These are phyloP conservation scores for Cardiospermum halicacabum DNA, from an alignment of 345 rosid genomes.

Conservation along the genomic window DNA sequence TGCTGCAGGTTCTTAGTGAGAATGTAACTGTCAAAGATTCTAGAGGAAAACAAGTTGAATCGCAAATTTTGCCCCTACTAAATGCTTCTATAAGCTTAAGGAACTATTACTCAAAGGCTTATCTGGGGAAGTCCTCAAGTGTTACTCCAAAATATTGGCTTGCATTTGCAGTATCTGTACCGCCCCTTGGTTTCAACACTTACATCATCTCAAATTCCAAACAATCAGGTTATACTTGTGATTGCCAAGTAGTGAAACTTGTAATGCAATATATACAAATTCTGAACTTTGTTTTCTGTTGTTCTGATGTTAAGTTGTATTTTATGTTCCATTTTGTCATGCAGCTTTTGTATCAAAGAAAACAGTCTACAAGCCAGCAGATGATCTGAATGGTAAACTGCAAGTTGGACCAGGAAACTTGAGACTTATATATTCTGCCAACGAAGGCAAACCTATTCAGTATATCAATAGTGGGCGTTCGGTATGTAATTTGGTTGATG, in stretches of 20 bases:
- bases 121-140: slow-evolving; percentile 44
- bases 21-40: slow-evolving; percentile 48
- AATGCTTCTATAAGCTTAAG: slow-evolving; percentile 34
- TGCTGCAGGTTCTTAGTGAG: slow-evolving; percentile 44
- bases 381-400: slow-evolving; percentile 21
- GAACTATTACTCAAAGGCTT: slow-evolving; percentile 41
- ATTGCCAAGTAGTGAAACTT: slow-evolving; percentile 3
- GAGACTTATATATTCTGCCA: slow-evolving; percentile 39
- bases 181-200: slow-evolving; percentile 63
- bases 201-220: slow-evolving; percentile 45
- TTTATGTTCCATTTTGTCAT: neutral
- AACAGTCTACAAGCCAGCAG: slow-evolving; percentile 21
- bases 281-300: neutral
- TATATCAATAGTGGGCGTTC: slow-evolving; percentile 37
- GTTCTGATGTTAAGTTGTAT: neutral
- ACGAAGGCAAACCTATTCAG: slow-evolving; percentile 37
- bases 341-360: slow-evolving; percentile 13
- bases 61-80: slow-evolving; percentile 53
- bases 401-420: slow-evolving; percentile 59
- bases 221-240: slow-evolving; percentile 32
- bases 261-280: neutral
- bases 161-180: slow-evolving; percentile 58
- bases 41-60: slow-evolving; percentile 45
- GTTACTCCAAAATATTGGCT: slow-evolving; percentile 54
- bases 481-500: slow-evolving; percentile 27